Base-by-base conservation (phyloP, 2,329 filamentous ascomycete genomes). In the Ophiostoma sp. region DNA sequence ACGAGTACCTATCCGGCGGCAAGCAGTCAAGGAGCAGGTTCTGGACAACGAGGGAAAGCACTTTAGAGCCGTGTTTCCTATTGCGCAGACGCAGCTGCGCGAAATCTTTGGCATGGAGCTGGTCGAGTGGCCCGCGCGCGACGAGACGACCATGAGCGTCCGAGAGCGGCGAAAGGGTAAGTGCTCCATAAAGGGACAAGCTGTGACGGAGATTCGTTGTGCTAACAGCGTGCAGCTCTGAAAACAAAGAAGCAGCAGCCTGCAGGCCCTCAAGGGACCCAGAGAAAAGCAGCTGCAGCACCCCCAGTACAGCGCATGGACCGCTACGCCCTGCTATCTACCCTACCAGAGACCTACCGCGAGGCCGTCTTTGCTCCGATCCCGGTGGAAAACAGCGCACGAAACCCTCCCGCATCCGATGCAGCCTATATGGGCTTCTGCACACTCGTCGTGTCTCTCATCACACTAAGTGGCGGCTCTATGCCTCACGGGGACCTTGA, bases 81-180 rank as follows among this genome's bases (percentile, higher is more conserved):
- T 85, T 55, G 92, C 94, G 58, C 94, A 99, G 76, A 78, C 81
- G 45, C 85, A 90, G 72, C 80, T 99, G 49, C 81, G 83, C 64
- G 79, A 80, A 1, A 84, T 88, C 0, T 98, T 97, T 78, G 95
- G 95, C n/a, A 97, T 98, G 93, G 85, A 93, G 76, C 85, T 99
- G 83, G 83, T 87, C 4, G 93, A 97, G 78, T 82, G 98, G 65
- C 93, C 95, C 0, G 82, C 85, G 1, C 86, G 85, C 74, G 94
- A 97, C 75, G 96, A 93, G 77, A 84, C 91, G 65, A 92, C 92
- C 0, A 79, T 97, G 73, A 76, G 74, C 4, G 67, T 75, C 45
- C 87, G 87, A 69, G 91, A 96, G 72, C 86, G 85, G 75, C 86
- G 92, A 73, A 88, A 90, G 82, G 90, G 89, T 88, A 79, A 70